Evolutionary conservation across 192 early-diverging fungal species (phyloP).

Genomic region (Backusella tuberculispora): DNA sequence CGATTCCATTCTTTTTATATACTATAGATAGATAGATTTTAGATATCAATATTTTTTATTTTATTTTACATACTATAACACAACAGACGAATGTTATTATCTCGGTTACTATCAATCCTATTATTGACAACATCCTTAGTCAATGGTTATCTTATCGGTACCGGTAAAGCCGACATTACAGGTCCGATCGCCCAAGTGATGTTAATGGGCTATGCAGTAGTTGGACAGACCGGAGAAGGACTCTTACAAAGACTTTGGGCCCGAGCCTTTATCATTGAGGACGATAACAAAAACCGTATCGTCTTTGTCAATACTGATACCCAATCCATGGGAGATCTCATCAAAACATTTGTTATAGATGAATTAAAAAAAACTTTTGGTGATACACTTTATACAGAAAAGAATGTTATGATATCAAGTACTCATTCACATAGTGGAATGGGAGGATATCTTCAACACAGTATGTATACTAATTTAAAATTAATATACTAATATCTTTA

Average conservation of each 20-base stretch:
- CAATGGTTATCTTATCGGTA: conserved; percentile 20
- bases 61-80: too few relatives aligned
- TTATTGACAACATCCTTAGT: not conserved
- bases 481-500: too few relatives aligned
- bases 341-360: conserved; percentile 30
- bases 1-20: too few relatives aligned
- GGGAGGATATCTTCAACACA: conserved; percentile 42
- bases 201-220: conserved; percentile 44
- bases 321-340: conserved; percentile 36
- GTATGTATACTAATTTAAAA: too few relatives aligned
- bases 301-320: conserved; percentile 40
- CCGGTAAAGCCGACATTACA: conserved; percentile 40
- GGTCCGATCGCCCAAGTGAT: conserved; percentile 32
- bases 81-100: not conserved
- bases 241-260: conserved; percentile 30
- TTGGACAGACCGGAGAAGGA: conserved; percentile 32
- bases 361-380: not conserved
- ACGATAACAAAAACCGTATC: conserved; percentile 20
- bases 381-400: conserved; percentile 21
- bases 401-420: conserved; percentile 34
- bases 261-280: conserved; percentile 37
- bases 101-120: not conserved
- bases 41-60: conserved; percentile 4
- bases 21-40: not conserved
- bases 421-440: conserved; percentile 42